Evolutionary conservation across 2,329 filamentous ascomycete species (phyloP), one percentile per base, ranked within the genome.

Genomic region (Colletotrichum somersetense): DNA sequence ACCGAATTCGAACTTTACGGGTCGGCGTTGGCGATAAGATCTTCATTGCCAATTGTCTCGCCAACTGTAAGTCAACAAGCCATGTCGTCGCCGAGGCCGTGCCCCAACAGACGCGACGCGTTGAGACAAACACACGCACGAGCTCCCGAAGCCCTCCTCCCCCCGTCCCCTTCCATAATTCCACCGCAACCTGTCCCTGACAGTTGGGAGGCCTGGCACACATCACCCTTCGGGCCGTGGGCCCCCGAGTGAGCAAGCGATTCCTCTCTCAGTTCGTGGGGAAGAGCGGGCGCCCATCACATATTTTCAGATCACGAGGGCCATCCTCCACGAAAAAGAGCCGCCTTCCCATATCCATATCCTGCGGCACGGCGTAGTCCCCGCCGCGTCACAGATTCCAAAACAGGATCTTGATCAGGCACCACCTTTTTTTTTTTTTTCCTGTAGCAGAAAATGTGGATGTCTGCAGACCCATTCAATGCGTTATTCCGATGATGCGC

Each of bases 261-360:
- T 55, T 26, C 68, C 53, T 57, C 26, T 58, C 46, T 58, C 58
- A 59, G 52, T 52, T 40, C 69, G 59, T 72, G 40, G 66, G 66
- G 58, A 30, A 30, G 30, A 38, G 40, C 40, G 18, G 53, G 35
- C 12, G 53, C 33, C 18, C 55, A 30, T 33, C 42, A 42, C 55
- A n/a, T n/a, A n/a, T 30, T 64, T 63, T 72, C 59, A 42, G 20
- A 67, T 72, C 66, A 72, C 70, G 66, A 57, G 70, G 66, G 18
- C 61, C 61, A 65, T 70, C 38, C 57, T 70, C 18, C 70, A 65
- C 70, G 70, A 70, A 70, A 72, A 72, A 72, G 70, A 70, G 70
- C 70, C 70, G 66, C 66, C 55, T 56, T 55, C 46, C 20, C 30
- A 30, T 30, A 30, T 30, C 26, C 26, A 30, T 30, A 50, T 52